Conservation (phyloP, 2,329 filamentous ascomycete genomes). For the Trichoderma citrinoviride region DNA sequence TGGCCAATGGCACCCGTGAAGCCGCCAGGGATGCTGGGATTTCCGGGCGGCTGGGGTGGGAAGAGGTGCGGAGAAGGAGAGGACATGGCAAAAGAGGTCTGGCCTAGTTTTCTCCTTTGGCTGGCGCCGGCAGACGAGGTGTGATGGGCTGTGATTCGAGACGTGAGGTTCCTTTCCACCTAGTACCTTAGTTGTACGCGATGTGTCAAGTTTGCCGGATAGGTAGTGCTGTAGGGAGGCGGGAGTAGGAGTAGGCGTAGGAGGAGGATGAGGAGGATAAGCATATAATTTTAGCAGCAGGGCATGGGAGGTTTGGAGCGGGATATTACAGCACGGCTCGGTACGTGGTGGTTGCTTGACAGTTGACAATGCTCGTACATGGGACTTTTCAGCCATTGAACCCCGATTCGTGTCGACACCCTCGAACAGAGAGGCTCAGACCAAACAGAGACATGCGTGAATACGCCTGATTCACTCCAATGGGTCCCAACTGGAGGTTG, state of each 20-base stretch:
- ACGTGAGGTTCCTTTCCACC: not conserved
- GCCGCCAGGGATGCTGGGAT: not conserved
- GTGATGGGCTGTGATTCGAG: not conserved
- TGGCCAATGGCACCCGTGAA: conserved; percentile 4
- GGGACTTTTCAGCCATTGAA: too few species aligned
- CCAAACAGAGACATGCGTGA: too few species aligned
- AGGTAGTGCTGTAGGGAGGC: too few species aligned
- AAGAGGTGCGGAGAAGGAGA: conserved; percentile 11
- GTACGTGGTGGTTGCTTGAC: too few species aligned
- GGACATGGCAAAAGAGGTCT: not conserved
- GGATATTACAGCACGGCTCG: too few species aligned
- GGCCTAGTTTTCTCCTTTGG: not conserved
- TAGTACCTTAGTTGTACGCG: not conserved
- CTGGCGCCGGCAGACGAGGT: not conserved
- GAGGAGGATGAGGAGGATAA: not conserved
- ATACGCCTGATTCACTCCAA: not conserved
- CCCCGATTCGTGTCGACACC: too few species aligned
- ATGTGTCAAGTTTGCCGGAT: not conserved
- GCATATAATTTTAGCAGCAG: not conserved
- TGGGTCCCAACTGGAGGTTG: not conserved
- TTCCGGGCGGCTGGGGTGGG: conserved; percentile 3
- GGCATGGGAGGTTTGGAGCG: too few species aligned
- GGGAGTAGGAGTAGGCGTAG: too few species aligned
- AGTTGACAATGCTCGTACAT: too few species aligned
- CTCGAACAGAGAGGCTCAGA: too few species aligned